Percentiles rank a stretch among this genome's conserved stretches.
phyloP scores from a whole-genome alignment of 441 rosid genomes.

The Populus hybrid region DNA sequence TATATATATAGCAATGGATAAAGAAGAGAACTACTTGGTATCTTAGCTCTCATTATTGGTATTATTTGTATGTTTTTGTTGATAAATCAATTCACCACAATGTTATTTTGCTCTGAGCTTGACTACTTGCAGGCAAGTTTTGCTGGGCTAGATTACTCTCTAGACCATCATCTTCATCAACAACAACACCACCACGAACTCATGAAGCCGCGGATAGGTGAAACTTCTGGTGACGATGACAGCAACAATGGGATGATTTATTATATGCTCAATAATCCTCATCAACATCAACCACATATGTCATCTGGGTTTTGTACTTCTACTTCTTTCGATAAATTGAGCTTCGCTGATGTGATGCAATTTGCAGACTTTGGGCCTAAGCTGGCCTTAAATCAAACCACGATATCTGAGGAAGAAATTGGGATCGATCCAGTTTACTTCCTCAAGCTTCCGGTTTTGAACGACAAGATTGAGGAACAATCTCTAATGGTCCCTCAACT shows the following conservation, averaged over 20 bases:
- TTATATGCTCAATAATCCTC: slow-evolving; percentile 54
- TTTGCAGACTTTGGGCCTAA: slow-evolving; percentile 81
- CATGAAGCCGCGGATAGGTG: slow-evolving; percentile 16
- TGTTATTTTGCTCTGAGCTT: slow-evolving; percentile 24
- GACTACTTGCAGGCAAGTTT: slow-evolving; percentile 40
- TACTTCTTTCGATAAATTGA: slow-evolving; percentile 57
- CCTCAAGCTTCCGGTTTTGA: slow-evolving; percentile 76
- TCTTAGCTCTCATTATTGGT: slow-evolving; percentile 6
- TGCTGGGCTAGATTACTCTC: slow-evolving; percentile 34
- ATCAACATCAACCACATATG: slow-evolving; percentile 33
- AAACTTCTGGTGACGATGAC: background rate
- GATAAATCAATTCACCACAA: slow-evolving; percentile 24
- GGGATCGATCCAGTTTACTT: slow-evolving; percentile 78
- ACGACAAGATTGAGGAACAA: slow-evolving; percentile 46
- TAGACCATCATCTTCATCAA: slow-evolving; percentile 34
- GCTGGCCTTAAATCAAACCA: slow-evolving; percentile 54
- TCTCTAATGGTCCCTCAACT: slow-evolving; percentile 32
- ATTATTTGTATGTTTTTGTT: slow-evolving; percentile 19
- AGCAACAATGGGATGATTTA: slow-evolving; percentile 43
- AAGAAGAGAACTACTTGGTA: slow-evolving; percentile 48
- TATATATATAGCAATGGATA: background rate
- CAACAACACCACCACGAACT: slow-evolving; percentile 30
- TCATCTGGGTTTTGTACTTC: slow-evolving; percentile 41
- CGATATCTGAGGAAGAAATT: slow-evolving; percentile 50
- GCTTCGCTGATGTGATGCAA: slow-evolving; percentile 90